phyloP scores from a whole-genome alignment of 176 grass and related monocot genomes.

The Echinochloa phyllopogon region DNA sequence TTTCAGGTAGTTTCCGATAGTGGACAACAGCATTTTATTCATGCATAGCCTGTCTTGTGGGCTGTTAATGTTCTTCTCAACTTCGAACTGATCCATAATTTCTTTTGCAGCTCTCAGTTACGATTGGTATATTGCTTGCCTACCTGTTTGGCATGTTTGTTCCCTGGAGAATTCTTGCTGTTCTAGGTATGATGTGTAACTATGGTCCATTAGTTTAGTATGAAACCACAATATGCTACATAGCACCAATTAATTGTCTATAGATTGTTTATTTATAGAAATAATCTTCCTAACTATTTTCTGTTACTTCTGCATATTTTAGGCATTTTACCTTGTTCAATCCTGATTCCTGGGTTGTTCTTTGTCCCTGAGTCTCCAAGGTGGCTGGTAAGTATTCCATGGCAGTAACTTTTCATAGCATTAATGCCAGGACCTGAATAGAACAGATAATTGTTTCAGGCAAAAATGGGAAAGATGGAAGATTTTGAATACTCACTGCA shows the following conservation, averaged over 20 bases:
- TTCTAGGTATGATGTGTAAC: constrained; percentile 67
- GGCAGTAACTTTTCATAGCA: constrained; percentile 16
- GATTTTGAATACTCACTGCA: constrained; percentile 95
- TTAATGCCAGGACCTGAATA: constrained; percentile 25
- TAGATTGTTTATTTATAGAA: not conserved
- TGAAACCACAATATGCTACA: constrained; percentile 18
- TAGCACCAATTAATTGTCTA: not conserved
- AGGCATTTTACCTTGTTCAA: constrained; percentile 86
- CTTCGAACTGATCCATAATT: constrained; percentile 15
- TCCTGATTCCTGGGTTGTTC: constrained; percentile 88
- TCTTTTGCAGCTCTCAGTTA: constrained; percentile 80
- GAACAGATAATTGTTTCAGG: constrained; percentile 51
- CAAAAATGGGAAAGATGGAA: constrained; percentile 96
- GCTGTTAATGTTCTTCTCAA: not conserved
- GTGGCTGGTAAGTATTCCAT: constrained; percentile 88
- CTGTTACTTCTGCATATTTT: constrained; percentile 34
- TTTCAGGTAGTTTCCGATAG: constrained; percentile 66
- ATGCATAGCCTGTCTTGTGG: not conserved
- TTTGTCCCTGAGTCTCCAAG: constrained; percentile 98
- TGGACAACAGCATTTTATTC: constrained; percentile 2
- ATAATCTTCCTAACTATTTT: constrained; percentile 30
- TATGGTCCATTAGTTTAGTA: constrained; percentile 26
- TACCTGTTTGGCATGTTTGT: constrained; percentile 96
- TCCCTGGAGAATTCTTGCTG: constrained; percentile 88
- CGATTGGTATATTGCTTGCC: constrained; percentile 83